Percentiles rank a stretch among this genome's conserved stretches.
phyloP scores from a whole-genome alignment of 352 stramenopile genomes.

The Phytophthora boehmeriae region DNA sequence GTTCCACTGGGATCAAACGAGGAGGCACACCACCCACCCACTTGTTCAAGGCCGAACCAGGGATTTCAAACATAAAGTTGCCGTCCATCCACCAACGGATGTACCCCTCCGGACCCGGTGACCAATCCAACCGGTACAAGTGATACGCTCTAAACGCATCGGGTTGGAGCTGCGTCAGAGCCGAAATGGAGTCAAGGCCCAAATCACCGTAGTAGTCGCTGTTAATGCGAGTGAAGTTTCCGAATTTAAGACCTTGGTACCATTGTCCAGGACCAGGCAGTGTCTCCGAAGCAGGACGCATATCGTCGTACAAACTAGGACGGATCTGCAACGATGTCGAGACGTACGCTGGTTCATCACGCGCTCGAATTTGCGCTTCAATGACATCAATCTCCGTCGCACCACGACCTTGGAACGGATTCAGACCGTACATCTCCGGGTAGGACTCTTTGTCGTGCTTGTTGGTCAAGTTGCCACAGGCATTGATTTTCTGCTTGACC shows the following conservation, averaged over 20 bases:
- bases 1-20: constrained; percentile 93
- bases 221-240: constrained; percentile 91
- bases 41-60: constrained; percentile 82
- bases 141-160: constrained; percentile 94
- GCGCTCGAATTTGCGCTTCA: constrained; percentile 82
- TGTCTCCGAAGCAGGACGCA: constrained; percentile 63
- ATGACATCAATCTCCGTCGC: constrained; percentile 98
- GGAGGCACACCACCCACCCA: constrained; percentile 73
- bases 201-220: constrained; percentile 95
- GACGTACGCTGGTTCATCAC: constrained; percentile 90
- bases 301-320: constrained; percentile 68
- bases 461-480: constrained; percentile 94
- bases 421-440: constrained; percentile 90
- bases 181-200: constrained; percentile 95
- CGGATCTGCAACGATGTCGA: constrained; percentile 95
- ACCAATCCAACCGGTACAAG: constrained; percentile 97
- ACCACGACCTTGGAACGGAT: constrained; percentile 91
- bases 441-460: constrained; percentile 89
- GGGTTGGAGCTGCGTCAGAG: constrained; percentile 90
- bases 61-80: constrained; percentile 95
- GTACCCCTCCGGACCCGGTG: constrained; percentile 89
- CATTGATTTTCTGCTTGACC: constrained; percentile 93
- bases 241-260: constrained; percentile 90
- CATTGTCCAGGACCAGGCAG: constrained; percentile 80
- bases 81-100: constrained; percentile 95